Percentiles rank a stretch among this genome's conserved stretches.
phyloP scores from a whole-genome alignment of 331 rosid species.

The Prunus yedoensis region DNA sequence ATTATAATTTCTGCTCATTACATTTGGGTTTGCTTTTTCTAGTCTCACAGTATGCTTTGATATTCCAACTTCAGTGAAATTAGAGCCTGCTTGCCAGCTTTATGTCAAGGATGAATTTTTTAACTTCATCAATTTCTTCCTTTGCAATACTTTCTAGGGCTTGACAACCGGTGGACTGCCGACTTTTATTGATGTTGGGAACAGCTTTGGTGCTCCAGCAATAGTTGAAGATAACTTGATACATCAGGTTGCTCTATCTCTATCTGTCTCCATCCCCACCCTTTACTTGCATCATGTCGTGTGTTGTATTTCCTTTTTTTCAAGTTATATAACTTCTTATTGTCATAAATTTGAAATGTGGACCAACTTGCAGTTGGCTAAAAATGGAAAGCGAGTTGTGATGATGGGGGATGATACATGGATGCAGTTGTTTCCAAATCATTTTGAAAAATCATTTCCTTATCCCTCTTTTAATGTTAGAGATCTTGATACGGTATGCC shows the following conservation, averaged over 20 bases:
- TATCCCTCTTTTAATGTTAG: constrained; percentile 94
- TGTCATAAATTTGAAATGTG: constrained; percentile 16
- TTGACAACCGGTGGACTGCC: constrained; percentile 97
- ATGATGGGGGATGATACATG: constrained; percentile 99
- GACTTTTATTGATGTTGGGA: constrained; percentile 95
- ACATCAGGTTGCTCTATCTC: constrained; percentile 56
- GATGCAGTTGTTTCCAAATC: constrained; percentile 89
- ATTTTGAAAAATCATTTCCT: constrained; percentile 75
- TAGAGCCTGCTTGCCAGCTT: background rate
- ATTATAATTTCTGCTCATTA: background rate
- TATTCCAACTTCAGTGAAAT: background rate
- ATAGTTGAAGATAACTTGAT: constrained; percentile 86
- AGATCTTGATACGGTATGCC: constrained; percentile 88
- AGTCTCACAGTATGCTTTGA: background rate
- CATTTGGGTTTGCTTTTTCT: background rate
- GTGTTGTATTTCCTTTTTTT: background rate
- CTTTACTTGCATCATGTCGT: background rate
- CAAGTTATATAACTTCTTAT: background rate
- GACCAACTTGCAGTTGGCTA: constrained; percentile 60
- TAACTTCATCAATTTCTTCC: background rate
- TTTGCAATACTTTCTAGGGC: constrained; percentile 48
- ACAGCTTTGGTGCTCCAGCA: constrained; percentile 95
- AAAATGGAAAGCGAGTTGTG: constrained; percentile 84
- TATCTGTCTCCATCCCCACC: background rate
- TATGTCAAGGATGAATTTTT: background rate